Evolutionary conservation across 345 rosid species (phyloP), one percentile per base, ranked within the genome.

Genomic region (Populus simonii): DNA sequence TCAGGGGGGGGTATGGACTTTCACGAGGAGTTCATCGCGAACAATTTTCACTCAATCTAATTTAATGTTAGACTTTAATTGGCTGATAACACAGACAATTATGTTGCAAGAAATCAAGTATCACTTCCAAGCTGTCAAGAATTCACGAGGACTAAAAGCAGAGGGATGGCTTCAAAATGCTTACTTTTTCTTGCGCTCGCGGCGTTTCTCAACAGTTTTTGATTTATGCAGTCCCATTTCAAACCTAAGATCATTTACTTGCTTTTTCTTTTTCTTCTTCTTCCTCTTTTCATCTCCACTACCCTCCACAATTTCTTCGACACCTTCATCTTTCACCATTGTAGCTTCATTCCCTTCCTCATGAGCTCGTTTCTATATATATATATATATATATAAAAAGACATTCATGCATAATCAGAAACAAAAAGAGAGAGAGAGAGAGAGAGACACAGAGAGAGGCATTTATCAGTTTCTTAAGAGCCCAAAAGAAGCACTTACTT

Each of bases 101-200:
- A 45, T 1, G 51, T 4, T 45, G 18, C 17, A 45, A 13, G 5
- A 45, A 45, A 45, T 45, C 51, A 47, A 15, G 51, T 13, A 47
- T 47, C 17, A 47, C 51, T 47, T 15, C 51, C 51, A 47, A 47
- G 51, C 51, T 47, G 51, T 47, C 51, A 47, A 47, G 51, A 47
- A 12, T 47, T 47, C 51, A 47, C 51, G 11, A 47, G 51, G 17
- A 13, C 18, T 47, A 23, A 15, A 41, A 74, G 53, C 23, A 33
- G 17, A 35, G 3, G 43, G 1, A 33, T 57, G 43, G 10, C 12
- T 7, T 51, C n/a, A 13, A 67, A 41, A 70, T 61, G 49, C 70
- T 81, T 81, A 88, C 96, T 84, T 89, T 72, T 90, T 92, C 87
- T 84, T 94, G 75, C 91, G 92, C 76, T 95, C 93, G 80, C 80